Conservation (phyloP, 2,329 filamentous ascomycete species). For the Purpureocillium takamizusanense region DNA sequence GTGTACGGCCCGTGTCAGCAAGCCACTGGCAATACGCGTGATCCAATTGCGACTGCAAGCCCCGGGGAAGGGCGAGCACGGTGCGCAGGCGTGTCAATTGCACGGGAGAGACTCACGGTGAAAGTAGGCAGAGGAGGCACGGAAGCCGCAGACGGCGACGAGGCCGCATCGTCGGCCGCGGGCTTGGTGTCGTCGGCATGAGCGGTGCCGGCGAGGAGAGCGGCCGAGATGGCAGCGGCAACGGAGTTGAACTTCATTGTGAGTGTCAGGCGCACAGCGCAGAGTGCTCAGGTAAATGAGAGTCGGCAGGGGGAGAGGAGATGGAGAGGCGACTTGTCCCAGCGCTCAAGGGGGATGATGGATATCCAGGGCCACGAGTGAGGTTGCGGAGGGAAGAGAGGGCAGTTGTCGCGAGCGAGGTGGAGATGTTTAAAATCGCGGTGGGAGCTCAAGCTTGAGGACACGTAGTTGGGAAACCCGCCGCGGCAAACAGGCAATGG, state of each 20-base stretch:
- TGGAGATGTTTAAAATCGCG: conserved; percentile 2
- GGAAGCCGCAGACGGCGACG: no score
- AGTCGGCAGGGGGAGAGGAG: conserved; percentile 5
- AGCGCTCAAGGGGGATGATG: conserved; percentile 16
- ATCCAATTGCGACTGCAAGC: neutral
- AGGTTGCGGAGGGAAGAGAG: neutral
- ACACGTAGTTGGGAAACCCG: conserved; percentile 1
- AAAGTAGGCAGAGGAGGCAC: conserved; percentile 68
- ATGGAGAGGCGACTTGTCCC: conserved; percentile 11
- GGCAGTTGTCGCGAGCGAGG: neutral
- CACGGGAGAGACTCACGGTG: conserved; percentile 57
- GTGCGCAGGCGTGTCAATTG: neutral
- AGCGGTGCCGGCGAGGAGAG: conserved; percentile 60
- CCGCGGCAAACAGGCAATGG: neutral
- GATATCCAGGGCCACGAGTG: neutral
- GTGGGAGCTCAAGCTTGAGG: conserved; percentile 1
- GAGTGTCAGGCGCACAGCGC: conserved; percentile 17
- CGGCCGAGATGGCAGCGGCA: conserved; percentile 66
- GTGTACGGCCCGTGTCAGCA: conserved; percentile 14
- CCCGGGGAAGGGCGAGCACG: neutral
- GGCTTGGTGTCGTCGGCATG: conserved; percentile 60
- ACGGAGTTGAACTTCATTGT: conserved; percentile 80
- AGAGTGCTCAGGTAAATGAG: conserved; percentile 9
- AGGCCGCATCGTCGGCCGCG: conserved; percentile 32
- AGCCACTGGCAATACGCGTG: neutral